Evolutionary conservation across 106 monocot genomes (phyloP), one percentile per base, ranked within the genome.

Genomic region (Iris macrosiphon): DNA sequence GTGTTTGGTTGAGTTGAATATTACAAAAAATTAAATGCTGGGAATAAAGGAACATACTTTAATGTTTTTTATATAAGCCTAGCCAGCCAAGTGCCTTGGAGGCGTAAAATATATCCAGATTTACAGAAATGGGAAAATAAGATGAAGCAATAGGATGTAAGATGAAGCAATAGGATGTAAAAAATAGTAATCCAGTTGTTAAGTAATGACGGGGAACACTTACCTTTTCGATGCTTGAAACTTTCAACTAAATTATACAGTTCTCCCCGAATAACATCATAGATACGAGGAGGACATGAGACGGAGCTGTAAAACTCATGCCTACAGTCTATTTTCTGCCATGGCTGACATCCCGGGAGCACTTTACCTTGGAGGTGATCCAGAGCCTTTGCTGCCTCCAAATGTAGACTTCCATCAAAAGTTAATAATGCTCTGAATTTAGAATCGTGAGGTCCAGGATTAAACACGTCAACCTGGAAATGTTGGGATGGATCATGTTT

Each of bases 341-440:
- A 98, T 24, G 74, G 30, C 31, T 45, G 52, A 69, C 74, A 98
- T 10, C 74, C 63, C 34, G 87, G 72, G 41, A 93, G 77, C 15
- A 73, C 72, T 52, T 64, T 83, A 46, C 98, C 87, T 69, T 81
- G 52, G 12, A 98, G 73, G 61, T 83, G 83, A 41, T 91, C 80
- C 60, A 98, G 57, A 34, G 98, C 98, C 55, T 78, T 91, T 41
- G 91, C 91, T 49, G 87, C 98, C 71, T 98, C 91, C 60, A 73
- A 46, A 69, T 98, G 87, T 45, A 98, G 56, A 52, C 72, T 80
- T 40, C 87, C 83, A 69, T 83, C 75, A 78, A 98, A 98, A 25
- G 67, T 73, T 27, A 98, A 74, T 11, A 55, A 21, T 49, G 91
- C 90, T 63, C 52, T 90, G 72, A 80, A 75, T 42, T 66, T 48